Evolutionary conservation across 2,329 filamentous ascomycete genomes (phyloP).

Genomic region (Metarhizium robertsii): DNA sequence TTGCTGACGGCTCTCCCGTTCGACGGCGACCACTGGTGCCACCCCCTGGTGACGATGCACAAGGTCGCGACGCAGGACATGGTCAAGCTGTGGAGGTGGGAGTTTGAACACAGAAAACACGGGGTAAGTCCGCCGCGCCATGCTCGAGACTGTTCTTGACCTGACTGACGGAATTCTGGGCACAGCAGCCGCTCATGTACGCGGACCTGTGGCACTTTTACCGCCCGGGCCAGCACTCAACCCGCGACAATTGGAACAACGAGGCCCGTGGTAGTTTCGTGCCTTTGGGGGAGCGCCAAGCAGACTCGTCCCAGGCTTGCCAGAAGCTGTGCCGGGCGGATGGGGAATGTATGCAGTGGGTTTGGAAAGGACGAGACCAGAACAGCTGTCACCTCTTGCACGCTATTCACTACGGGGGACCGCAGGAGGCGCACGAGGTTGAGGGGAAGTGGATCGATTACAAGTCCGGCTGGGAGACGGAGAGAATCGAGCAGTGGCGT

Average conservation of each 20-base stretch:
- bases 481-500: slow-evolving; percentile 18
- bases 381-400: slow-evolving; percentile 17
- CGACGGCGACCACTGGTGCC: slow-evolving; percentile 8
- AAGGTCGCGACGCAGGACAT: slow-evolving; percentile 7
- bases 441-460: slow-evolving; percentile 16
- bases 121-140: slow-evolving; percentile 8
- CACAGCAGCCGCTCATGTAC: slow-evolving; percentile 25
- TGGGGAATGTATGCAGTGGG: slow-evolving; percentile 18
- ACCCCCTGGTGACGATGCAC: slow-evolving; percentile 9
- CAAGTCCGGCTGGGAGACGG: slow-evolving; percentile 18
- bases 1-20: slow-evolving; percentile 3
- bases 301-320: slow-evolving; percentile 19
- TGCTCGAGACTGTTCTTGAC: slow-evolving; percentile 11
- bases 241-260: slow-evolving; percentile 20
- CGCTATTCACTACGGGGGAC: slow-evolving; percentile 17
- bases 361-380: slow-evolving; percentile 20
- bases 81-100: slow-evolving; percentile 23
- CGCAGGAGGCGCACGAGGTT: slow-evolving; percentile 10
- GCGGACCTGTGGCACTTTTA: slow-evolving; percentile 27
- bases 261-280: slow-evolving; percentile 18
- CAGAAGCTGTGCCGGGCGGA: slow-evolving; percentile 14
- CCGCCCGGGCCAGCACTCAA: slow-evolving; percentile 17
- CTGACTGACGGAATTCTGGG: neutral
- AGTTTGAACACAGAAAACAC: slow-evolving; percentile 8
- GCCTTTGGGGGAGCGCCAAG: slow-evolving; percentile 12